phyloP scores from a whole-genome alignment of 2,329 filamentous ascomycete species.

The Neurospora crassa region DNA sequence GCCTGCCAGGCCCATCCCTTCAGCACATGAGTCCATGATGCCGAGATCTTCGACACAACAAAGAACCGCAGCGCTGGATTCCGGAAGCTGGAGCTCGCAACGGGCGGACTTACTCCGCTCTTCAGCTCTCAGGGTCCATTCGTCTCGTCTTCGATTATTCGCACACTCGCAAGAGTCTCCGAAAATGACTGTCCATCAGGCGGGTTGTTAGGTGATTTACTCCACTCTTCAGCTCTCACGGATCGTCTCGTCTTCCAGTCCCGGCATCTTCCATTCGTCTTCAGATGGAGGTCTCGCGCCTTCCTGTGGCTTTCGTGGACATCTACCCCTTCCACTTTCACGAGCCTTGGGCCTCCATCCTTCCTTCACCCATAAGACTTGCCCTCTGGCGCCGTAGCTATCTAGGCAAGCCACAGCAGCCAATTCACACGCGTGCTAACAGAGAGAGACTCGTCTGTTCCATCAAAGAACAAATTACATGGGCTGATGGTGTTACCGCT shows the following conservation, averaged over 20 bases:
- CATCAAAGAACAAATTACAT: background rate
- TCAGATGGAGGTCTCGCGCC: background rate
- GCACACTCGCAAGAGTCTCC: too few species aligned
- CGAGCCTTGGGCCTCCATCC: background rate
- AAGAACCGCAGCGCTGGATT: background rate
- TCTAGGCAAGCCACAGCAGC: background rate
- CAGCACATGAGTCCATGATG: background rate
- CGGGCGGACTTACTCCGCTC: background rate
- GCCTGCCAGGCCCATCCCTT: background rate
- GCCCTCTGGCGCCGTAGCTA: background rate
- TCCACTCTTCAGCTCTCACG: background rate
- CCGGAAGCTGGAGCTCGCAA: background rate
- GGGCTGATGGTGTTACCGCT: background rate
- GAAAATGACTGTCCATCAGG: too few species aligned
- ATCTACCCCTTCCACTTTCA: too few species aligned
- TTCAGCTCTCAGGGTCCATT: background rate
- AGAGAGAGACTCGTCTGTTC: background rate
- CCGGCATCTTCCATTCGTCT: background rate
- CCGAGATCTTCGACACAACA: background rate
- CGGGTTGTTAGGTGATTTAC: background rate
- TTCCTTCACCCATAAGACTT: background rate
- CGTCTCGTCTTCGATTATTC: background rate
- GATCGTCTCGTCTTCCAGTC: background rate
- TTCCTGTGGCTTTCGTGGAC: too few species aligned
- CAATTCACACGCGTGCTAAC: background rate